phyloP scores from a whole-genome alignment of 108 stramenopile genomes.

The Nannochloropsis gaditana region DNA sequence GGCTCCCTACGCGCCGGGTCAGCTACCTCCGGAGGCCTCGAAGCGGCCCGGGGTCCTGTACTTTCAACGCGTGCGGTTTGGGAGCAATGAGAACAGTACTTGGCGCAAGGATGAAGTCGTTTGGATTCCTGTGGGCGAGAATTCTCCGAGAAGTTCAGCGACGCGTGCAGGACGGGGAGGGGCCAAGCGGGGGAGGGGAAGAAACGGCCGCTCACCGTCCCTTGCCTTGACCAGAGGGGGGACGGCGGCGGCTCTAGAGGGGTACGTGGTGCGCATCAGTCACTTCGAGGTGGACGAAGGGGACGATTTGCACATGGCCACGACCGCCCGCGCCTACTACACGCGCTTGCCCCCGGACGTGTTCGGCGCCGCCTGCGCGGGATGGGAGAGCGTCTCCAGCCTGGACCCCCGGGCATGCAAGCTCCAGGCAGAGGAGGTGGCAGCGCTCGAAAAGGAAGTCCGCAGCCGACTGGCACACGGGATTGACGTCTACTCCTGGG shows the following conservation, averaged over 20 bases:
- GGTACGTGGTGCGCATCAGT: not conserved
- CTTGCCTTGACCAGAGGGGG: not conserved
- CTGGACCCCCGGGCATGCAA: not conserved
- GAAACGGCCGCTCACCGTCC: not conserved
- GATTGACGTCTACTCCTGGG: not conserved
- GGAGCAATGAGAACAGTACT: not conserved
- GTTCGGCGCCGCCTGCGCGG: not conserved
- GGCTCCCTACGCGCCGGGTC: not conserved
- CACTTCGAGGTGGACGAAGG: slow-evolving; percentile 6
- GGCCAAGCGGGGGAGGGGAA: not conserved
- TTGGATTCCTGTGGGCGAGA: not conserved
- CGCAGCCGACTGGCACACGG: not conserved
- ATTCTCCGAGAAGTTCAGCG: not conserved
- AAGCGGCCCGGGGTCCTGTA: not conserved
- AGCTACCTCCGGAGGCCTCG: not conserved
- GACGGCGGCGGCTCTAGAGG: not conserved
- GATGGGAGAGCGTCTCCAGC: not conserved
- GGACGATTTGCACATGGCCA: not conserved
- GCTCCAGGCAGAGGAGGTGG: not conserved
- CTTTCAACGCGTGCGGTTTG: not conserved
- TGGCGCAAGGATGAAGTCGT: not conserved
- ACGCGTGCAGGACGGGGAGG: not conserved
- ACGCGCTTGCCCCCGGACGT: not conserved
- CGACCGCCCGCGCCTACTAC: not conserved
- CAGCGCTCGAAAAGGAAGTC: not conserved